Evolutionary conservation across 1,284 basidiomycete species (phyloP), one percentile per base, ranked within the genome.

Genomic region (Sporisorium graminicola): DNA sequence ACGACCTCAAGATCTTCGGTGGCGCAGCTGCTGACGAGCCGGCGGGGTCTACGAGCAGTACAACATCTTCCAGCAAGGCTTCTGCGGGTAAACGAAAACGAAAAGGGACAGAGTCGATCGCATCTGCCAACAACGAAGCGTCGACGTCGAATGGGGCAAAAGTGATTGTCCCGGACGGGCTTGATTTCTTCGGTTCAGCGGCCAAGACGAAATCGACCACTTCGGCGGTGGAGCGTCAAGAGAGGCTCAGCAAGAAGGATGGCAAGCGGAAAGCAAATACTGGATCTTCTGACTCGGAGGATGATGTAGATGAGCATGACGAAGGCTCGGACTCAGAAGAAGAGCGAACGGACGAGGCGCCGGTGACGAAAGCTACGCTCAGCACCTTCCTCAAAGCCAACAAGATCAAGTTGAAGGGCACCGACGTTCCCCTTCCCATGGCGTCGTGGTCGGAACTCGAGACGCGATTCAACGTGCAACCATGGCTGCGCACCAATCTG

Each of bases 1-100:
- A 87, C 1, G 93, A 95, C 83, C 89, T 93, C 20, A 86, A 89
- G 29, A 86, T 94, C 5, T 96, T 97, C 86, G 88, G 62, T 86
- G 88, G 62, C 13, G 56, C 61, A 24, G 50, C 50, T 33, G 50
- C 50, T 40, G 59, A 60, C 26, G 58, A 57, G 13, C 22, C 46
- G 26, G 60, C 54, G 26, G 60, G 50, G 42, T 56, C 44, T 24
- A 29, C 20, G 5, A 42, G 51, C 24, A 55, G 54, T 5, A 53
- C 65, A 3, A 27, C 58, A 7, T 37, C 54, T 0, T 35, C 33
- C 35, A 31, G 44, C 47, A 53, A 24, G 7, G 8, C 12, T 3
- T 29, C 26, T n/a, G 22, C 37, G 13, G 7, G 57, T 12, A 71
- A 72, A 29, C 53, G 58, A 10, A 62, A 72, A 55, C 51, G 56